Base-by-base conservation (phyloP, 257 asterid species). In the Ligustrum vulgare region DNA sequence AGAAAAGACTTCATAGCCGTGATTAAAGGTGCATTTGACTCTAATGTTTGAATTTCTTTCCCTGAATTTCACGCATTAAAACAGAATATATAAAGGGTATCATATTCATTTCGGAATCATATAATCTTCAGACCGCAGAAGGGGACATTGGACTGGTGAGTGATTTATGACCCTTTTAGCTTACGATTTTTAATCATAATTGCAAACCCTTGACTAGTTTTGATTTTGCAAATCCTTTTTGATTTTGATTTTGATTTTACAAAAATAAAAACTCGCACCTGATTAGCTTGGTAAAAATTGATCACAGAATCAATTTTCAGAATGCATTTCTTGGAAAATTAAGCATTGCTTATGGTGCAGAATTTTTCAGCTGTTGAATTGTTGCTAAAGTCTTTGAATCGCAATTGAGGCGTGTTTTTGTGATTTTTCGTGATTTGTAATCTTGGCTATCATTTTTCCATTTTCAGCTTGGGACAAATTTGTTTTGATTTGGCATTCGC, bases 401-500 rank as follows among this genome's bases (percentile, higher is more conserved):
- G 3, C 35, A 60, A 23, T 54, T 80, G 62, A 71, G 72, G 35
- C 67, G 63, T 69, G 71, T 2, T 32, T 81, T 71, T 37, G 15
- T 47, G 70, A 72, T 34, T 60, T 51, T 75, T 39, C 63, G 10
- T 41, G 7, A 69, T 58, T 22, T 80, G 80, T 86, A 87, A 51
- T 73, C 81, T 80, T 78, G 83, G 2, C 77, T 80, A 16, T 86
- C 87, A 20, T 45, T 83, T n/a, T 65, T 83, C 12, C 31, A 28
- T 43, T 70, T 45, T 83, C 87, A 75, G 81, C 86, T 72, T 80
- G 86, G 89, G 82, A 84, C 79, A 89, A 80, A 71, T 75, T 79
- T 69, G 74, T 49, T 73, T 75, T 47, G n/a, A 54, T 47, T 74
- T 80, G 15, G 84, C 74, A n/a, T 1, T 58, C 5, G 76, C 66